Percentiles rank a stretch among this genome's conserved stretches.
phyloP scores from a whole-genome alignment of 306 rosid genomes.

The Abrus pulchellus region DNA sequence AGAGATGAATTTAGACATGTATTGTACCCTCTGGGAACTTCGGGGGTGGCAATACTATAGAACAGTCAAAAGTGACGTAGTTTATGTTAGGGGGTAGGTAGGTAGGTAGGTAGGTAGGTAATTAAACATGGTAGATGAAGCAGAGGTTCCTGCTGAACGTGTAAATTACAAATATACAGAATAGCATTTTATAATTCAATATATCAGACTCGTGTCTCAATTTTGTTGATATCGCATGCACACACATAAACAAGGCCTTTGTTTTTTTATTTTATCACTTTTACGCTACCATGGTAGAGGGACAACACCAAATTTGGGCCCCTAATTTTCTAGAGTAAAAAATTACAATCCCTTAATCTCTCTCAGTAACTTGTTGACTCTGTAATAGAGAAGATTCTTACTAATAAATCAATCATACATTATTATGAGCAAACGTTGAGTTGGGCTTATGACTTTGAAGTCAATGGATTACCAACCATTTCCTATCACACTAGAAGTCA shows the following conservation, averaged over 20 bases:
- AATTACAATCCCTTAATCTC: neutral
- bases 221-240: slow-evolving; percentile 14
- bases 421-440: slow-evolving; percentile 8
- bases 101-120: slow-evolving; percentile 31
- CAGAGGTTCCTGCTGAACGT: slow-evolving; percentile 42
- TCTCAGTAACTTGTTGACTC: neutral
- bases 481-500: neutral
- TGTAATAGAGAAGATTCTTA: neutral
- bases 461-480: slow-evolving; percentile 22
- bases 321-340: neutral
- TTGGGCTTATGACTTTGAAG: neutral
- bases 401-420: neutral
- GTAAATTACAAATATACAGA: slow-evolving; percentile 41
- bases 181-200: slow-evolving; percentile 35
- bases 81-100: slow-evolving; percentile 40
- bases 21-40: slow-evolving; percentile 8
- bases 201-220: slow-evolving; percentile 13
- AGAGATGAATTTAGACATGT: neutral
- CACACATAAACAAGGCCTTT: neutral
- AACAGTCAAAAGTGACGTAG: slow-evolving; percentile 22
- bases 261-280: neutral
- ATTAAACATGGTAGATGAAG: slow-evolving; percentile 24
- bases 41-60: neutral
- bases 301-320: neutral
- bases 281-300: neutral